Conservation (phyloP, 1,139 yeast species). For the Blastobotrys elegans region DNA sequence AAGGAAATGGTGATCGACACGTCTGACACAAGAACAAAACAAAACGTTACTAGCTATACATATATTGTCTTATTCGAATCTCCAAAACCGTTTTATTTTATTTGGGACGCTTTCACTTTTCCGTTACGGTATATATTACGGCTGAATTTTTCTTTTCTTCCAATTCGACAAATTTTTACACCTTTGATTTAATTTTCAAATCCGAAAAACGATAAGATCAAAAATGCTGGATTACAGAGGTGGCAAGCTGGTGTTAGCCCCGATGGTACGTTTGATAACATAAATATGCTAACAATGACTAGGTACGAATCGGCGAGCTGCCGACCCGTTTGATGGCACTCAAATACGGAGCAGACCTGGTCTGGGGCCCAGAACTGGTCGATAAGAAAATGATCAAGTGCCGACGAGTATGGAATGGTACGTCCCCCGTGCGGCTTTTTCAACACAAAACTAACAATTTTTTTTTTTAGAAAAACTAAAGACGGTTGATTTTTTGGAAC, state of each 20-base stretch:
- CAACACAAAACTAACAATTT: not conserved
- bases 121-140: too few species aligned
- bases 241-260: conserved; percentile 73
- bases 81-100: too few species aligned
- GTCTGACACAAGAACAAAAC: too few species aligned
- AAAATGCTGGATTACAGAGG: conserved; percentile 47
- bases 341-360: conserved; percentile 84
- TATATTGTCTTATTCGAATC: too few species aligned
- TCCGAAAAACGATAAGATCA: not conserved
- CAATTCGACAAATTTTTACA: too few species aligned
- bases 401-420: conserved; percentile 53
- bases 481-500: conserved; percentile 34
- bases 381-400: conserved; percentile 78
- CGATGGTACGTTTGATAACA: conserved; percentile 49
- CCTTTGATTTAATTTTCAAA: too few species aligned
- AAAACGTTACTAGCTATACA: too few species aligned
- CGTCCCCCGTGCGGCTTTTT: conserved; percentile 4
- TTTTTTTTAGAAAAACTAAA: conserved; percentile 29
- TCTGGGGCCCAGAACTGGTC: conserved; percentile 91
- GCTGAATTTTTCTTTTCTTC: not conserved
- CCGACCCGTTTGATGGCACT: conserved; percentile 80
- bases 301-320: conserved; percentile 85
- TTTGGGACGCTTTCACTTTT: too few species aligned
- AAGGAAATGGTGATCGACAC: too few species aligned
- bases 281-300: not conserved